Base-by-base conservation (phyloP, 2,329 filamentous ascomycete species). In the Davidsoniella eucalypti region DNA sequence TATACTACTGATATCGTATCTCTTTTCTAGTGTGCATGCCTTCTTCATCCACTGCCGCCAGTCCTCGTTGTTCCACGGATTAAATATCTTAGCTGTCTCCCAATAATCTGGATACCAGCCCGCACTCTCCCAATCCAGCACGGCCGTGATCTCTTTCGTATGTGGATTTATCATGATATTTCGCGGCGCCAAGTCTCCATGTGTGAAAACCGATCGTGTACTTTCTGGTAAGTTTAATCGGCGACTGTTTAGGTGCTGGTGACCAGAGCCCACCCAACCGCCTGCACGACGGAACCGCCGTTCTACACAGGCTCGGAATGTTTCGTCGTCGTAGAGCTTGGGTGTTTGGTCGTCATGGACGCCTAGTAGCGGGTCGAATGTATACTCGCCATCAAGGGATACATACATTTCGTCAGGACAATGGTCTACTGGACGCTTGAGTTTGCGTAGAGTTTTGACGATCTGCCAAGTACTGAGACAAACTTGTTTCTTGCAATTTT, bases 81-180 rank as follows among this genome's bases (percentile, higher is more conserved):
- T 43, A 2, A 57, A 36, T 33, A 58, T 44, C 54, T 62, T 63
- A 36, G 55, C 60, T 49, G 57, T 60, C 53, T 63, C 61, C 61
- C 61, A 63, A 47, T 63, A 63, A 18, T 54, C 55, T 4, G 62
- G 61, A 54, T 62, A 63, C 59, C 60, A 63, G 2, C 61, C 61
- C 10, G 61, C 55, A 44, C 60, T 58, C 18, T 55, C 74, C 78
- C 78, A 82, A 57, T 82, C 79, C 0, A 82, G 65, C 1, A 82
- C 52, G 1, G 77, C 79, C 0, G 58, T 64, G 6, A 81, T 57
- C 2, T 56, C 50, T 49, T 71, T 72, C 0, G 65, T 66, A 1
- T 60, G 50, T 0, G 62, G 56, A 48, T 61, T 56, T 14, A 65
- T 56, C 14, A 64, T 47, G 18, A 65, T 64, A 42, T 64, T 65